Evolutionary conservation across 1,284 basidiomycete genomes (phyloP).

Genomic region (Apiotrichum laibachii): DNA sequence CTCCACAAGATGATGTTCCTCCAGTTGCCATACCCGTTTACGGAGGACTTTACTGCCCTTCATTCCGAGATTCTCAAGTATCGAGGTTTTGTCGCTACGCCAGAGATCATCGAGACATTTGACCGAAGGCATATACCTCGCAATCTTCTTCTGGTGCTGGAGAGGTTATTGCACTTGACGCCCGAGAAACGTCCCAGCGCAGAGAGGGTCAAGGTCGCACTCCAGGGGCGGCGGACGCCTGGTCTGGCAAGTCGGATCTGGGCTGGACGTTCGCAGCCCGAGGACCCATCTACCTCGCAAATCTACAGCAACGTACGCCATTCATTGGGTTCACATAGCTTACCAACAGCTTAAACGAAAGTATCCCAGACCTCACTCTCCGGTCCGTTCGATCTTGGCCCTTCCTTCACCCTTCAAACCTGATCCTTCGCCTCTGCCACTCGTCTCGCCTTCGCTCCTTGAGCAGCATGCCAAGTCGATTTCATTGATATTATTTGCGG

Average conservation of each 20-base stretch:
- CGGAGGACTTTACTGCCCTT: conserved; percentile 60
- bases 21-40: conserved; percentile 70
- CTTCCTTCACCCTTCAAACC: conserved; percentile 15
- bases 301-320: neutral
- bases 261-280: neutral
- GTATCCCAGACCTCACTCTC: neutral
- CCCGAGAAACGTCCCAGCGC: conserved; percentile 66
- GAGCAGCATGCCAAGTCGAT: neutral
- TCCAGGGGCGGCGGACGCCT: conserved; percentile 5
- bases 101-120: conserved; percentile 58
- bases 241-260: neutral
- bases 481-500: conserved; percentile 11
- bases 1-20: conserved; percentile 88
- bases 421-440: neutral
- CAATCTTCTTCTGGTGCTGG: conserved; percentile 67
- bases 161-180: conserved; percentile 63
- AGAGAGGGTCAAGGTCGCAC: conserved; percentile 58
- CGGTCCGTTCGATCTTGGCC: conserved; percentile 20
- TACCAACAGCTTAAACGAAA: neutral
- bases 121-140: conserved; percentile 66
- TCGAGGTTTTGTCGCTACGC: conserved; percentile 67
- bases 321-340: no score
- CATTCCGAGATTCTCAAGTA: conserved; percentile 73
- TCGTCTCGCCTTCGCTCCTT: neutral
- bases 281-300: neutral